Percentiles rank a stretch among this genome's conserved stretches.
These are phyloP conservation scores for Ophiostoma australiae DNA, from an alignment of 2,329 filamentous ascomycete genomes.

Conservation along the genomic window DNA sequence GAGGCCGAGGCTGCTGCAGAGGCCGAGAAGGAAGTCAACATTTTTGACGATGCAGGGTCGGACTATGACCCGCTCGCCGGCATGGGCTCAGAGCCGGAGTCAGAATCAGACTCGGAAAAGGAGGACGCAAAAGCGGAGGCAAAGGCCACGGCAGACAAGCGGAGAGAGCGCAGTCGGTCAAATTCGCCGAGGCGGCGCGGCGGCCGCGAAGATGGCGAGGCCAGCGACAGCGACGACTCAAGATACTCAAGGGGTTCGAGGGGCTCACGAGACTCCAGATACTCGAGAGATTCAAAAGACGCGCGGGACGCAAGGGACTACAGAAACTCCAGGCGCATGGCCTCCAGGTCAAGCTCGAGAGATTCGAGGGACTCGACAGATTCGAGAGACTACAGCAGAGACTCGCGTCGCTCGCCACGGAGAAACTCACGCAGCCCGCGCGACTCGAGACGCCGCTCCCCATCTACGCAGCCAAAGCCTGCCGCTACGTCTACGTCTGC, in stretches of 20 bases:
- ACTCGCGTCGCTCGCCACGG: neutral
- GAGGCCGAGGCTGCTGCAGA: constrained; percentile 42
- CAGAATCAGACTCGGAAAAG: constrained; percentile 32
- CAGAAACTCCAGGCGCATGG: constrained; percentile 3
- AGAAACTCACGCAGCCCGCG: neutral
- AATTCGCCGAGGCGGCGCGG: neutral
- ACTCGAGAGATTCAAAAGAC: neutral
- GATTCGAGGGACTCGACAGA: constrained; percentile 2
- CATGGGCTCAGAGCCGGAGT: constrained; percentile 43
- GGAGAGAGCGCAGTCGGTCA: constrained; percentile 24
- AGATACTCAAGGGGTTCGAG: neutral
- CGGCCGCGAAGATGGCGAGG: constrained; percentile 23
- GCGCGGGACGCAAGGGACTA: constrained; percentile 2
- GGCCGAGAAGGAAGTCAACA: constrained; percentile 54
- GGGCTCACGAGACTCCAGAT: neutral
- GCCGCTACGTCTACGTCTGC: constrained; percentile 24
- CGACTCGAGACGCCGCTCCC: neutral
- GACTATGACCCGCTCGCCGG: constrained; percentile 65
- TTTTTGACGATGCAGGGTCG: constrained; percentile 61
- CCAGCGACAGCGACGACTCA: constrained; percentile 20
- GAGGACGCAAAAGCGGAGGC: constrained; percentile 24
- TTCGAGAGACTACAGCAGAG: neutral
- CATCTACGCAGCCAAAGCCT: constrained; percentile 21
- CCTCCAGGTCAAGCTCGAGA: neutral
- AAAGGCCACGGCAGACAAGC: constrained; percentile 14